These are phyloP conservation scores for Pleurotus cornucopiae DNA, from an alignment of 768 basidiomycete species.

Conservation along the genomic window DNA sequence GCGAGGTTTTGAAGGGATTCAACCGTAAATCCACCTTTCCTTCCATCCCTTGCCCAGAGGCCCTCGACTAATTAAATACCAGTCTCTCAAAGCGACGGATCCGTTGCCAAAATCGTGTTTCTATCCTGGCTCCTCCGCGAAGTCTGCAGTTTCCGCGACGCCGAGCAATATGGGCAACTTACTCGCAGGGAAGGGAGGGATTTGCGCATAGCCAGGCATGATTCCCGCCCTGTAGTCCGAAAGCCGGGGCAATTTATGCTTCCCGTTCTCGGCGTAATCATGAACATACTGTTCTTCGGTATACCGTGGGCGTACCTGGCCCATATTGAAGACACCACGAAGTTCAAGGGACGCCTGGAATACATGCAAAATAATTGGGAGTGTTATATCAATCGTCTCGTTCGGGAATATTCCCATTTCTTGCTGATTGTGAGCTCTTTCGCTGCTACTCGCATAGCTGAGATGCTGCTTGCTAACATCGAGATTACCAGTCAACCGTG, in stretches of 20 bases:
- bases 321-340: slow-evolving; percentile 43
- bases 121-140: slow-evolving; percentile 49
- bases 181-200: slow-evolving; percentile 28
- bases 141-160: slow-evolving; percentile 41
- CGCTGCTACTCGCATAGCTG: background rate
- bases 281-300: slow-evolving; percentile 44
- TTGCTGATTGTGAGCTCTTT: slow-evolving; percentile 42
- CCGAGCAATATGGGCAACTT: slow-evolving; percentile 39
- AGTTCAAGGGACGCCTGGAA: slow-evolving; percentile 45
- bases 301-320: slow-evolving; percentile 48
- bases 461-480: too few relatives aligned
- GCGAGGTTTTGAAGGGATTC: slow-evolving; percentile 33
- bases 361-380: slow-evolving; percentile 48
- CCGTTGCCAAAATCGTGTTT: slow-evolving; percentile 40
- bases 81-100: slow-evolving; percentile 29
- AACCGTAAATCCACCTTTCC: slow-evolving; percentile 18
- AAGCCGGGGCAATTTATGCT: slow-evolving; percentile 18
- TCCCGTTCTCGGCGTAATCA: slow-evolving; percentile 29
- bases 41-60: background rate
- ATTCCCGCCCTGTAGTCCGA: slow-evolving; percentile 9
- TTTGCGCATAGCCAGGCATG: slow-evolving; percentile 15
- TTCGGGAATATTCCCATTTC: slow-evolving; percentile 53
- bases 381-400: slow-evolving; percentile 43
- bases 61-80: background rate
- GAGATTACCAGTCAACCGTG: slow-evolving; percentile 28